A percentile compares a stretch with the other conserved stretches of the same genome.
These are phyloP conservation scores for Trametes meyenii DNA, from an alignment of 768 basidiomycete genomes.

Conservation along the genomic window DNA sequence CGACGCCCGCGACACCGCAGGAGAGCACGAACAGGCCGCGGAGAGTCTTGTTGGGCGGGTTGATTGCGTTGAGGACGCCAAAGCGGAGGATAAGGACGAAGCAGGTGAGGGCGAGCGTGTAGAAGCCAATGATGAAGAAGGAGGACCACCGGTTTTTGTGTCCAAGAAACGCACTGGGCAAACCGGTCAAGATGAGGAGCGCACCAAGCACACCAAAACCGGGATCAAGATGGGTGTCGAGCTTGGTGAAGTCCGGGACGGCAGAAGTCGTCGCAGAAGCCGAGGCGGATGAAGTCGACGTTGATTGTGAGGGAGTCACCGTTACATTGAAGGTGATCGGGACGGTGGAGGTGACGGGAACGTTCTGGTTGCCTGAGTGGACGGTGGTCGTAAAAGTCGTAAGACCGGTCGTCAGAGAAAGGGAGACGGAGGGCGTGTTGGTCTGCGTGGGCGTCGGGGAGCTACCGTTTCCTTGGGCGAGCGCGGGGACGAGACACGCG, in stretches of 20 bases:
- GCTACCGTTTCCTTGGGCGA: slow-evolving; percentile 37
- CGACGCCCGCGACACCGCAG: slow-evolving; percentile 74
- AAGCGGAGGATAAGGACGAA: slow-evolving; percentile 86
- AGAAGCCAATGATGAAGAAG: slow-evolving; percentile 92
- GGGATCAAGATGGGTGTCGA: slow-evolving; percentile 75
- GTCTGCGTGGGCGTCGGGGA: slow-evolving; percentile 31
- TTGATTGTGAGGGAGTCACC: slow-evolving; percentile 51
- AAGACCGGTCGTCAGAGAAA: slow-evolving; percentile 58
- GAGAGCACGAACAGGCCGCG: slow-evolving; percentile 92
- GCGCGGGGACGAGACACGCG: slow-evolving; percentile 38
- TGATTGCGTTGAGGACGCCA: slow-evolving; percentile 82
- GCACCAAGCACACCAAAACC: slow-evolving; percentile 90
- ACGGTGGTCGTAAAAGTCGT: slow-evolving; percentile 52
- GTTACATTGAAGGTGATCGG: slow-evolving; percentile 69
- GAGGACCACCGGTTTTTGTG: slow-evolving; percentile 98
- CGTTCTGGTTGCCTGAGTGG: slow-evolving; percentile 50
- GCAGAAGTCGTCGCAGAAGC: slow-evolving; percentile 46
- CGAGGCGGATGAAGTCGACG: slow-evolving; percentile 43
- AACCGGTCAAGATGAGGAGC: slow-evolving; percentile 84
- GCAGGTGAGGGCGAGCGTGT: slow-evolving; percentile 83
- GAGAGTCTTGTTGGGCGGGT: slow-evolving; percentile 75
- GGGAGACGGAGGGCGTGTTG: slow-evolving; percentile 42
- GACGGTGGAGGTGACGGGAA: slow-evolving; percentile 55
- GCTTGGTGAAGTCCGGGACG: slow-evolving; percentile 39
- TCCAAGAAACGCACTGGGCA: slow-evolving; percentile 89